phyloP scores from a whole-genome alignment of 306 rosid genomes.

The Vigna mungo region DNA sequence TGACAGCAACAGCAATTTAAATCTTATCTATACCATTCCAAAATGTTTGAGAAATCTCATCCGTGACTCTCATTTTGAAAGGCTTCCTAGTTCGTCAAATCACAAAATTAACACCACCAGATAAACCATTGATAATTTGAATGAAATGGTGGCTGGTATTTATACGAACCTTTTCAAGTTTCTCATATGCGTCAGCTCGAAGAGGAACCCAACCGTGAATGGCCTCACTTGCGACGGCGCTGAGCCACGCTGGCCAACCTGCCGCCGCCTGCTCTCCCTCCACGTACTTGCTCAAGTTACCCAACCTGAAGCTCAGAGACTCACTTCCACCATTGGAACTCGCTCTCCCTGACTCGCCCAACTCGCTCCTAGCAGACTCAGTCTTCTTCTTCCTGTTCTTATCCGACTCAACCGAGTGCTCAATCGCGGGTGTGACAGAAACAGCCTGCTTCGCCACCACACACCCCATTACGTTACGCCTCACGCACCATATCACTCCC shows the following conservation, averaged over 20 bases:
- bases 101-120: background rate
- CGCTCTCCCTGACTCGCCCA: conserved; percentile 81
- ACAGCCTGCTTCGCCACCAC: conserved; percentile 88
- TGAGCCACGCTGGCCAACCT: conserved; percentile 98
- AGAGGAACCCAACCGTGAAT: conserved; percentile 98
- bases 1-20: background rate
- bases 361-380: conserved; percentile 70
- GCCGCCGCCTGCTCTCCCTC: conserved; percentile 93
- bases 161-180: conserved; percentile 76
- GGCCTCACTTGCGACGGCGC: conserved; percentile 93
- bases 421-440: conserved; percentile 91
- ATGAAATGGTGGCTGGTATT: background rate
- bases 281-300: conserved; percentile 78
- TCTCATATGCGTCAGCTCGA: conserved; percentile 85
- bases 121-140: background rate
- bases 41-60: background rate
- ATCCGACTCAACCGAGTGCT: conserved; percentile 67
- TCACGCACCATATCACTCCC: conserved; percentile 29
- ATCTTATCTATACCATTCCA: background rate
- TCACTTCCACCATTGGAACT: conserved; percentile 66
- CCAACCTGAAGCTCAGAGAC: conserved; percentile 84
- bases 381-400: conserved; percentile 42
- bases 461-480: conserved; percentile 77
- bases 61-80: background rate
- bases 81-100: background rate